These are phyloP conservation scores for Boletus bicolor DNA, from an alignment of 768 basidiomycete species.

Conservation along the genomic window DNA sequence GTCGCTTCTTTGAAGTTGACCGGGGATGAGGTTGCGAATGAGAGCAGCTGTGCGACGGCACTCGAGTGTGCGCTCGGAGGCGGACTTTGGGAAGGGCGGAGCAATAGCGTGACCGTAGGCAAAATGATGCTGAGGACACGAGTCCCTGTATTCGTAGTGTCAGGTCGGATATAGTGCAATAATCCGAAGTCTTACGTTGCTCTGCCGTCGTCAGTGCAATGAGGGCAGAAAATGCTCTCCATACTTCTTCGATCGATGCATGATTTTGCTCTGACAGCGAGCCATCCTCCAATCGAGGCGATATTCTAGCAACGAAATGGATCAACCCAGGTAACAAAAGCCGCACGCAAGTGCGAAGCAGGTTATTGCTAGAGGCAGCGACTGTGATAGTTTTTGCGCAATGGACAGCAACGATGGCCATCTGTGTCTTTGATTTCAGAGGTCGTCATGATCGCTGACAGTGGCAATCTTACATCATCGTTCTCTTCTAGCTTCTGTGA, in stretches of 20 bases:
- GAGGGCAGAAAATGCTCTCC: conserved; percentile 74
- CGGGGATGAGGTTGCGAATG: conserved; percentile 69
- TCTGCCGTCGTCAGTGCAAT: conserved; percentile 54
- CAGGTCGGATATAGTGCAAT: conserved; percentile 4
- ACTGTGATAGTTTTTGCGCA: conserved; percentile 82
- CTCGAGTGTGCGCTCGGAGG: conserved; percentile 50
- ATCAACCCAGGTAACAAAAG: conserved; percentile 78
- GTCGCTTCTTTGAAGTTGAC: conserved; percentile 84
- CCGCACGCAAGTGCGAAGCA: conserved; percentile 68
- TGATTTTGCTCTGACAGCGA: conserved; percentile 53
- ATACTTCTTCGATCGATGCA: conserved; percentile 70
- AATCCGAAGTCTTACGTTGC: conserved; percentile 49
- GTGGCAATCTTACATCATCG: conserved; percentile 52
- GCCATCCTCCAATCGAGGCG: conserved; percentile 57
- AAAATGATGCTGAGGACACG: conserved; percentile 68
- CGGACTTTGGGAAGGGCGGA: conserved; percentile 48
- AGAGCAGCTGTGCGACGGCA: conserved; percentile 64
- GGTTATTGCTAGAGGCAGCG: conserved; percentile 64
- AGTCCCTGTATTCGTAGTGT: conserved; percentile 45
- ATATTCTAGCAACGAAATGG: conserved; percentile 71
- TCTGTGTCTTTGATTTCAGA: conserved; percentile 38
- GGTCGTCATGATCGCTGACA: neutral
- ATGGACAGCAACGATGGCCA: conserved; percentile 82
- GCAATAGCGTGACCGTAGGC: conserved; percentile 69
- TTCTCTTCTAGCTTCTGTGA: conserved; percentile 72